Conservation (phyloP, 495 filamentous ascomycete genomes). For the Amniculicola lignicola region DNA sequence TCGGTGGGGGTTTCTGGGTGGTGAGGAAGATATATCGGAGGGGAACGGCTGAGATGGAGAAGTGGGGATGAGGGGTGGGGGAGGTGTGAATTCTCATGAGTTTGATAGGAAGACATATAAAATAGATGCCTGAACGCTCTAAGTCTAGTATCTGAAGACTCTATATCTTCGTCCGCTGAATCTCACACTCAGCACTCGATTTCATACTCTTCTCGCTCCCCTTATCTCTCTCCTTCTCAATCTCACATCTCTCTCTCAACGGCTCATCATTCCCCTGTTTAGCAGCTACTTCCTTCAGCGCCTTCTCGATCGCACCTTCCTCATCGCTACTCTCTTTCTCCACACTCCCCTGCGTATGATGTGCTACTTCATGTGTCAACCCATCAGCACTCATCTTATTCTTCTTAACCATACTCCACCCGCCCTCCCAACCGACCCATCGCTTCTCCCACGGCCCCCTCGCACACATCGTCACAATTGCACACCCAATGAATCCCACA, state of each 20-base stretch:
- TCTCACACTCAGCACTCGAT: slow-evolving; percentile 15
- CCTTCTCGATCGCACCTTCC: slow-evolving; percentile 20
- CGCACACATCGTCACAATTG: slow-evolving; percentile 56
- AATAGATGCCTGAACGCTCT: too few relatives aligned
- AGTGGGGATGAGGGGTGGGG: too few relatives aligned
- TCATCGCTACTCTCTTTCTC: slow-evolving; percentile 21
- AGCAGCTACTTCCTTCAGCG: slow-evolving; percentile 25
- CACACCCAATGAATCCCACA: slow-evolving; percentile 59
- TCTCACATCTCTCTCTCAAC: slow-evolving; percentile 10
- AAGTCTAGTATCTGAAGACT: too few relatives aligned
- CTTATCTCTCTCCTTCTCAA: slow-evolving; percentile 12
- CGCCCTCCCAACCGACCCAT: slow-evolving; percentile 75
- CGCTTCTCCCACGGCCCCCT: slow-evolving; percentile 67
- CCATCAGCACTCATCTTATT: slow-evolving; percentile 36
- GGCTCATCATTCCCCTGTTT: slow-evolving; percentile 18
- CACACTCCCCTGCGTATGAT: slow-evolving; percentile 16
- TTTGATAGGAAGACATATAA: too few relatives aligned
- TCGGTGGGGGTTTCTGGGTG: too few relatives aligned
- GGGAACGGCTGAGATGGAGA: too few relatives aligned
- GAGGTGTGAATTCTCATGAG: too few relatives aligned
- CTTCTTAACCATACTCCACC: slow-evolving; percentile 53
- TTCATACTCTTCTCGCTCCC: slow-evolving; percentile 18
- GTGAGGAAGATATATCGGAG: too few relatives aligned
- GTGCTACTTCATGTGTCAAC: slow-evolving; percentile 32
- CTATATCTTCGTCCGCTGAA: slow-evolving; percentile 24